Conservation (phyloP, 83 land plant species). For the Diphasiastrum complanatum region DNA sequence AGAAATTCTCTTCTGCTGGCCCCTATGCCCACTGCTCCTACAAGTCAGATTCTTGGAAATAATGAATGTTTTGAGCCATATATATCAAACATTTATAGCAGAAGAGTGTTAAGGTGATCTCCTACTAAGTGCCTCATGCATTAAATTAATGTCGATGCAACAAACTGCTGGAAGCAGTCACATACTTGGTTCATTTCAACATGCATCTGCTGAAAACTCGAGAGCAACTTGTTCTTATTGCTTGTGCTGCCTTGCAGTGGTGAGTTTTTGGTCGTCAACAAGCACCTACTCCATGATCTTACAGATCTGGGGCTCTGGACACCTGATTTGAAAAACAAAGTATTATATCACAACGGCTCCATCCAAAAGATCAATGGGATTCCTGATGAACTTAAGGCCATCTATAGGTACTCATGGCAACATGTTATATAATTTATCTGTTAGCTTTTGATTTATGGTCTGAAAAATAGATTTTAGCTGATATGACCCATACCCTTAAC, state of each 20-base stretch:
- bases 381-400: slow-evolving; percentile 57
- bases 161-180: too few species aligned
- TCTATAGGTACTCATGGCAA: slow-evolving; percentile 89
- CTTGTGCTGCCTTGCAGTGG: slow-evolving; percentile 57
- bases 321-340: slow-evolving; percentile 67
- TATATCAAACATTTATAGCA: slow-evolving; percentile 85
- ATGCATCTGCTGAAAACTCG: too few species aligned
- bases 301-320: slow-evolving; percentile 90
- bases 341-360: slow-evolving; percentile 70
- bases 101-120: slow-evolving; percentile 85
- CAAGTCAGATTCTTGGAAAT: slow-evolving; percentile 92
- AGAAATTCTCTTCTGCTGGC: slow-evolving; percentile 86
- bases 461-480: too few species aligned
- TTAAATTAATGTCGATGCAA: too few species aligned
- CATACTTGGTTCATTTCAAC: too few species aligned
- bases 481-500: too few species aligned
- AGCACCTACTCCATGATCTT: slow-evolving; percentile 81
- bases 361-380: slow-evolving; percentile 54
- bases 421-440: too few species aligned
- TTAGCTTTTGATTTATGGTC: too few species aligned
- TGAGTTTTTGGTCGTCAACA: slow-evolving; percentile 95
- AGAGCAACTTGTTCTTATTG: not conserved
- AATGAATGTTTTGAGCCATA: slow-evolving; percentile 98
- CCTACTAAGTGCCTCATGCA: too few species aligned
- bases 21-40: slow-evolving; percentile 98